Base-by-base conservation (phyloP, 176 grass and related monocot species). In the Pharus latifolius region DNA sequence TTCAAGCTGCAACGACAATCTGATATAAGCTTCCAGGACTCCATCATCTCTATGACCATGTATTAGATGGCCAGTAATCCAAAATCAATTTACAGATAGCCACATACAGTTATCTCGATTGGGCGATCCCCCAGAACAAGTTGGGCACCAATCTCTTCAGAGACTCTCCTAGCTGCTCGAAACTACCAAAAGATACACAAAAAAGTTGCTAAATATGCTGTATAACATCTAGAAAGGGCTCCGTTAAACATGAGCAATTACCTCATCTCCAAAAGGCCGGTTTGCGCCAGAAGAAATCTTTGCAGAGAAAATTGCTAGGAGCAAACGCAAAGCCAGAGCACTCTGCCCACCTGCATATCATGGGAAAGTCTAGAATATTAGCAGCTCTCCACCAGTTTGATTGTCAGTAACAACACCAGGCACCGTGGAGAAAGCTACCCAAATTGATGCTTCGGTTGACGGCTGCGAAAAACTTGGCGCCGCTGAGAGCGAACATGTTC, bases 111-210 rank as follows among this genome's bases (percentile, higher is more conserved):
- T 75, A 98, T 98, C 80, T 98, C 94, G 73, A 93, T 98, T 18
- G 94, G 94, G 5, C 90, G 95, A 76, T 98, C 90, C 24, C 95
- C 95, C 34, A 98, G 74, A 85, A 98, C 95, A 42, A 98, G 72
- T 53, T 98, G 95, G 69, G 90, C 87, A 0, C 90, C 90, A 65
- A 98, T 71, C n/a, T 98, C 89, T 88, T 98, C 95, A 78, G 90
- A 82, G 49, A 82, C 87, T 82, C 68, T 98, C 60, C 90, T 80
- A 35, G 90, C 89, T 22, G 80, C 83, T 58, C 87, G 89, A 46
- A 98, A 98, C 95, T 98, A 52, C 8, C 53, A 51, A 53, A 41
- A 65, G 5, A 48, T 73, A 26, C 9, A 58, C 9, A 48, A 8
- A 17, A 41, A 30, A 79, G 34, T 45, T 15, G 2, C 54, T 16